Evolutionary conservation across 164 flowering plant species (phyloP).

Genomic region (Nelumbo lutea): DNA sequence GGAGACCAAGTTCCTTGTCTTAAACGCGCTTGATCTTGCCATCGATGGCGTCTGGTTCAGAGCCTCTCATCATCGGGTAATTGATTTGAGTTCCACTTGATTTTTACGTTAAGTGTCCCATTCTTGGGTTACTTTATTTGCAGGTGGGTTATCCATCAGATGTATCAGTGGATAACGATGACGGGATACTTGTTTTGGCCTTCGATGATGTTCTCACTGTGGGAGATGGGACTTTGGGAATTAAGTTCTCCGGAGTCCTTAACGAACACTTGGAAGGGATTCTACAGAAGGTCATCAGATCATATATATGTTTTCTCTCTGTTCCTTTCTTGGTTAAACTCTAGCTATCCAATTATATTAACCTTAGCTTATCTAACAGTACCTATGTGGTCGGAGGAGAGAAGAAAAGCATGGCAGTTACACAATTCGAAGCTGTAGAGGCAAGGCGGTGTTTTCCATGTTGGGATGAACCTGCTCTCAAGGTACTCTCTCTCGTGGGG

Average conservation of each 20-base stretch:
- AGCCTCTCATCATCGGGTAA: no score
- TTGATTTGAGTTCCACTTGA: no score
- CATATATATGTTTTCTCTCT: neutral
- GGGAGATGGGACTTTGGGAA: slow-evolving; percentile 34
- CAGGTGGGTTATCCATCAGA: slow-evolving; percentile 32
- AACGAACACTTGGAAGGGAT: slow-evolving; percentile 91
- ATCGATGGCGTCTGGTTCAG: no score
- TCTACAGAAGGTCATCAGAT: slow-evolving; percentile 66
- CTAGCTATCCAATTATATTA: neutral
- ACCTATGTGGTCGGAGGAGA: slow-evolving; percentile 73
- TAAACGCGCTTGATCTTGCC: no score
- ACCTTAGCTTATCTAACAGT: slow-evolving; percentile 26
- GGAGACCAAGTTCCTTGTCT: neutral
- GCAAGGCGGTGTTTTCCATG: slow-evolving; percentile 97
- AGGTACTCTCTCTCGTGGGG: slow-evolving; percentile 39
- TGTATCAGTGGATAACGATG: slow-evolving; percentile 39
- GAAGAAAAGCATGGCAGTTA: slow-evolving; percentile 96
- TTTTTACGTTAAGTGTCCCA: no score
- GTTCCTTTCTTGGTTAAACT: neutral
- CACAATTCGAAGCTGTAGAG: slow-evolving; percentile 94
- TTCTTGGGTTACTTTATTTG: no score
- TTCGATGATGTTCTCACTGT: slow-evolving; percentile 32
- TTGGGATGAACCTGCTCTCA: slow-evolving; percentile 97
- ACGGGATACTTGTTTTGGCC: slow-evolving; percentile 51
- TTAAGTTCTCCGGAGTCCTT: slow-evolving; percentile 57